Base-by-base conservation (phyloP, 306 rosid genomes). In the Ziziphus jujuba region DNA sequence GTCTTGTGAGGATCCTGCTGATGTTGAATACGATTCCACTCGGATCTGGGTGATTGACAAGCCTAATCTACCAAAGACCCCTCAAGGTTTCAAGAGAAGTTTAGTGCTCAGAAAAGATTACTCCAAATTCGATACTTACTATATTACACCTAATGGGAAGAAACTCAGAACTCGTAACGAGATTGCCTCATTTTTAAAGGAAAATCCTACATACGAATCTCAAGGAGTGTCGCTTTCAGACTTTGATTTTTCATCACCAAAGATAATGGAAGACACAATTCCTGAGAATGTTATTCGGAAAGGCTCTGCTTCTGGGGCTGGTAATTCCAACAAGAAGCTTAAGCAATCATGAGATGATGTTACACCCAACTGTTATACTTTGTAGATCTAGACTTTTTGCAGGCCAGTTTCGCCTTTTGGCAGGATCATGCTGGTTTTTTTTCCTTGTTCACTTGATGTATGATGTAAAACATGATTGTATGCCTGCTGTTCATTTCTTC, bases 1-100 rank as follows among this genome's bases (percentile, higher is more conserved):
- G 35, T 77, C 89, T 52, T 95, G 99, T 66, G 89, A 82, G 2
- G 87, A 85, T 38, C 87, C 91, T 64, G 87, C 90, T 24, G 96
- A 91, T 69, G 77, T 95, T 3, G 83, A 88, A 38, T 88, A 84
- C 4, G 87, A 91, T 65, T 47, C 85, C 36, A 69, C 79, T 58
- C 84, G 99, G 23, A 90, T 89, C 34, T 90, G 99, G 99, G 99
- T 79, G 72, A 84, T 88, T 7, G 97, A 95, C 79, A 88, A 84
- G 79, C 97, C 97, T 36, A 81, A 87, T 75, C 72, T 91, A 65
- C 89, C 80, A 40, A 95, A 95, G 81, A 74, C 84, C 49, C 99
- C 97, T 5, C 24, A 65, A 66, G 95, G 92, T 65, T 95, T 95
- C 56, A 85, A 51, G 79, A 87, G 96, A 79, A 81, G 65, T 38